A percentile compares a stretch with the other conserved stretches of the same genome.
Conservation (phyloP, 2,329 filamentous ascomycete genomes). For the Fusarium caatingaense region DNA sequence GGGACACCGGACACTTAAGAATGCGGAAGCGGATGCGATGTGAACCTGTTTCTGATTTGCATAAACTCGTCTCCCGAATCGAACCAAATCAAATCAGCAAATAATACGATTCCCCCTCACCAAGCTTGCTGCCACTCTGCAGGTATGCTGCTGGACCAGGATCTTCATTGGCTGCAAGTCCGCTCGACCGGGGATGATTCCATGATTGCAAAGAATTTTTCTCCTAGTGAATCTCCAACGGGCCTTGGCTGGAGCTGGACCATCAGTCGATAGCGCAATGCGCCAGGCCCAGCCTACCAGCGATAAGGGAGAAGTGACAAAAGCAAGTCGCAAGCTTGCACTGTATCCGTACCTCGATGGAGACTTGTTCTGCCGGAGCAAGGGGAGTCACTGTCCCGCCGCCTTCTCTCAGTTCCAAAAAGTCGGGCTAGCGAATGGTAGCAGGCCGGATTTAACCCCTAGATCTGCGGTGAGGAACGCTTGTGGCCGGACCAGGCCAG, state of each 20-base stretch:
- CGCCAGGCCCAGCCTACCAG: conserved; percentile 20
- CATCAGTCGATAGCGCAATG: conserved; percentile 28
- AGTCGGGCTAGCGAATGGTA: conserved; percentile 40
- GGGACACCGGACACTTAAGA: conserved; percentile 13
- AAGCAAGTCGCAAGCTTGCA: conserved; percentile 25
- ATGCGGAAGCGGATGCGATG: conserved; percentile 5
- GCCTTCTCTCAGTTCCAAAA: conserved; percentile 39
- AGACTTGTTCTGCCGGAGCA: conserved; percentile 35
- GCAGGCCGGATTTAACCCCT: conserved; percentile 36
- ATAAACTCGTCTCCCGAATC: conserved; percentile 9
- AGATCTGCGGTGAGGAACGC: conserved; percentile 39
- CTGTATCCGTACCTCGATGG: conserved; percentile 26
- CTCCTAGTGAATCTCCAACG: conserved; percentile 7
- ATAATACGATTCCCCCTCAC: conserved; percentile 15
- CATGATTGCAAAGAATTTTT: conserved; percentile 26
- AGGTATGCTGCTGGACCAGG: conserved; percentile 4
- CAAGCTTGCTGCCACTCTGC: background rate
- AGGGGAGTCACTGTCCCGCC: conserved; percentile 32
- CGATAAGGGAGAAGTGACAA: conserved; percentile 33
- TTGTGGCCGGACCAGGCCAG: conserved; percentile 41
- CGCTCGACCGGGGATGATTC: conserved; percentile 17
- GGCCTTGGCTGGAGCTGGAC: conserved; percentile 11
- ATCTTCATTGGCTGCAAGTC: conserved; percentile 14
- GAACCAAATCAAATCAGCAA: conserved; percentile 10
- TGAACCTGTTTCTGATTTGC: conserved; percentile 32